Evolutionary conservation across 495 filamentous ascomycete genomes (phyloP), one percentile per base, ranked within the genome.

Genomic region (Neurospora sp.): DNA sequence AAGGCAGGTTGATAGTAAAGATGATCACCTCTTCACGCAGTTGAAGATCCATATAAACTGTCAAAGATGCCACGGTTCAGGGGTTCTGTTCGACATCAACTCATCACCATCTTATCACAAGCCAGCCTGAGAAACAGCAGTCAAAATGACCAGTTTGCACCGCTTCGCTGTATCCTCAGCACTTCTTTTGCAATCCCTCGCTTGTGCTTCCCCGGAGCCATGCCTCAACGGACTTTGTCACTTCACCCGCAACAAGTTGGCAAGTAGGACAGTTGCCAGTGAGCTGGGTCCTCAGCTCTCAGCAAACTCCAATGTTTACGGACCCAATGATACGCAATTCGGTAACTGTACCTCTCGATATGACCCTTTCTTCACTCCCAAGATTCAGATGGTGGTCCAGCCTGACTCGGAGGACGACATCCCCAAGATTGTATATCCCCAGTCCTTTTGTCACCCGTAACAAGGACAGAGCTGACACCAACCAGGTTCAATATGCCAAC

Each of bases 381-480:
- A 71, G 18, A 79, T 84, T 16, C 83, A 83, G 27, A 70, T 86
- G n/a, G 83, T 86, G 16, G 82, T 89, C 3, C 81, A 84, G 12
- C 84, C 84, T 8, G 83, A 77, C 18, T 83, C 81, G 7, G 87
- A 87, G 73, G 78, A 84, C 20, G 88, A 90, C 74, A 83, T 90
- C 35, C 80, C 79, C 4, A 76, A 81, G 59, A 85, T 82, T 3
- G 88, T 89, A 78, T 73, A 80, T 68, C 40, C 27, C 61, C 68
- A 31, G 68, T 48, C 53, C 61, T 73, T n/a, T 40, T 42, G 18
- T 22, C 18, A 45, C 14, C 69, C 22, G 27, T 73, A 61, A 18
- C n/a, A 20, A 22, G 40, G 27, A 18, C 68, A 12, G 3, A 18
- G 22, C 70, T 71, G n/a, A 71, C 40, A 20, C 9, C 4, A 16